These are phyloP conservation scores for Wickerhamiella bombiphila DNA, from an alignment of 805 yeast genomes.

Conservation along the genomic window DNA sequence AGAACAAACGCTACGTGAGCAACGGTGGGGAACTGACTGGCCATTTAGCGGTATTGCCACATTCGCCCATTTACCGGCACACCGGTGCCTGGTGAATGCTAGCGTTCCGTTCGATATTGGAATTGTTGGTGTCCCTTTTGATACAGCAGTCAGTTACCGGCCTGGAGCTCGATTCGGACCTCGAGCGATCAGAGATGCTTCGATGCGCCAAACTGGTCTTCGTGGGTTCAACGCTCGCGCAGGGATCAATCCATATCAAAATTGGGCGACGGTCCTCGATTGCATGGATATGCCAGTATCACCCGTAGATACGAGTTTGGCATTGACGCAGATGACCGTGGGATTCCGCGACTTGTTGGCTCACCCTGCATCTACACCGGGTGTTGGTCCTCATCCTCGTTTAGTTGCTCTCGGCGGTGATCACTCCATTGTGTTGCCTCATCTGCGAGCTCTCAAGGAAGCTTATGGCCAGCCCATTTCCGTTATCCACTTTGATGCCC, in stretches of 20 bases:
- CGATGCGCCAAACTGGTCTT: constrained; percentile 43
- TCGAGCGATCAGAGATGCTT: constrained; percentile 25
- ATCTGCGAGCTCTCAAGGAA: constrained; percentile 46
- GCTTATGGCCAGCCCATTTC: constrained; percentile 55
- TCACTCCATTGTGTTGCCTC: constrained; percentile 63
- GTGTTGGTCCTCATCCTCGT: constrained; percentile 34
- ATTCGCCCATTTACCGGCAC: constrained; percentile 61
- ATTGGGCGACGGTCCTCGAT: constrained; percentile 41
- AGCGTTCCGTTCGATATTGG: constrained; percentile 47
- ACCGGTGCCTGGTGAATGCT: constrained; percentile 39
- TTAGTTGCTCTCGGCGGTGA: constrained; percentile 71
- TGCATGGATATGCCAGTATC: constrained; percentile 59
- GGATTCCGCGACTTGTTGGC: constrained; percentile 41
- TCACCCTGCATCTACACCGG: constrained; percentile 20
- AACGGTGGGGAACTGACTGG: constrained; percentile 57
- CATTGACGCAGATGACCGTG: constrained; percentile 45
- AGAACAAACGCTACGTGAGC: not conserved
- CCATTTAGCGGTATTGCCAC: constrained; percentile 32
- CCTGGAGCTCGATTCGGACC: constrained; percentile 81
- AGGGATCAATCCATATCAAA: constrained; percentile 42
- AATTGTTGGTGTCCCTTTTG: constrained; percentile 68
- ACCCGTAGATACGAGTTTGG: constrained; percentile 52
- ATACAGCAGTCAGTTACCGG: constrained; percentile 64
- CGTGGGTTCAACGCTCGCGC: constrained; percentile 63
- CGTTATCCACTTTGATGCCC: constrained; percentile 74